A percentile compares a stretch with the other conserved stretches of the same genome.
Evolutionary conservation across 768 basidiomycete species (phyloP).

Genomic region (Boletellus emodensis): DNA sequence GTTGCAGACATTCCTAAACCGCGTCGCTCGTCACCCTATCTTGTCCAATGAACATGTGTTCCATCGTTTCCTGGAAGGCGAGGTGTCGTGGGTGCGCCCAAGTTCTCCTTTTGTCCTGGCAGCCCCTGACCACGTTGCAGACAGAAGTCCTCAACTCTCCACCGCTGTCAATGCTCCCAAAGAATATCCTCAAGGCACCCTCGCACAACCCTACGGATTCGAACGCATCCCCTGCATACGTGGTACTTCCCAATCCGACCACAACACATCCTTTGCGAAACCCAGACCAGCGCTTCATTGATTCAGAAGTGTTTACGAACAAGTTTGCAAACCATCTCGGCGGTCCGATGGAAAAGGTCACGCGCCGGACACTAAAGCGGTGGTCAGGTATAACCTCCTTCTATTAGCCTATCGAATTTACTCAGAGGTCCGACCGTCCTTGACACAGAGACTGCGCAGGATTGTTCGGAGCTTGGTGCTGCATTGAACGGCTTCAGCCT

Average conservation of each 20-base stretch:
- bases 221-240: slow-evolving; percentile 67
- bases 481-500: slow-evolving; percentile 90
- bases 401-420: not conserved
- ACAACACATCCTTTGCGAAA: slow-evolving; percentile 83
- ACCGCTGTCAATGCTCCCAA: slow-evolving; percentile 85
- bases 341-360: slow-evolving; percentile 95
- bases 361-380: slow-evolving; percentile 84
- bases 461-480: slow-evolving; percentile 88
- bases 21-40: slow-evolving; percentile 88
- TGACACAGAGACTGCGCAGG: slow-evolving; percentile 68
- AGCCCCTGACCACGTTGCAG: slow-evolving; percentile 37
- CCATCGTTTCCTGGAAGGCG: slow-evolving; percentile 92
- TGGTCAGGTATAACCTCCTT: slow-evolving; percentile 72
- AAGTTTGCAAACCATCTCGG: slow-evolving; percentile 92
- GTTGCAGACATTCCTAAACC: slow-evolving; percentile 92
- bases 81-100: slow-evolving; percentile 85
- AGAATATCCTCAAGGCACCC: slow-evolving; percentile 93
- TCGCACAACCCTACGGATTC: slow-evolving; percentile 91
- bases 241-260: slow-evolving; percentile 84
- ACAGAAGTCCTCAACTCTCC: slow-evolving; percentile 91
- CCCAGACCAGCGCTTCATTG: slow-evolving; percentile 93
- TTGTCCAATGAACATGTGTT: slow-evolving; percentile 95
- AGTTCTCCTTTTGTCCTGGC: not conserved
- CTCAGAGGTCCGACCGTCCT: slow-evolving; percentile 1
- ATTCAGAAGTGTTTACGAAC: slow-evolving; percentile 93